These are phyloP conservation scores for Suillus occidentalis DNA, from an alignment of 768 basidiomycete genomes.

Conservation along the genomic window DNA sequence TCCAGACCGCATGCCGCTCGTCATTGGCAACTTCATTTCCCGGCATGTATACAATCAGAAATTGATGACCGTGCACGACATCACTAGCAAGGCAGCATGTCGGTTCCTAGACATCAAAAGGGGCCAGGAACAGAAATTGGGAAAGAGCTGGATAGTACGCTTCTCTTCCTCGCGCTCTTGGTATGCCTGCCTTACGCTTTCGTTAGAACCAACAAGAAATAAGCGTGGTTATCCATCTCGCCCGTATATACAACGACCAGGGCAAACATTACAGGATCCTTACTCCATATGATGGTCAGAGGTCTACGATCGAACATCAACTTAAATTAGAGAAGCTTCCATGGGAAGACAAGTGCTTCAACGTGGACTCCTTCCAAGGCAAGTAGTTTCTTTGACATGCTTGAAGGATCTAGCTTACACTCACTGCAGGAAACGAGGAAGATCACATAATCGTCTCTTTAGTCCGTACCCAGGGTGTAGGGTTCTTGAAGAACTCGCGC, in stretches of 20 bases:
- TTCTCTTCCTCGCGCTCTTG: neutral
- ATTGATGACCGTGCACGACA: constrained; percentile 56
- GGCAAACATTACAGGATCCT: constrained; percentile 60
- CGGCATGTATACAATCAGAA: constrained; percentile 55
- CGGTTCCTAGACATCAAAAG: constrained; percentile 39
- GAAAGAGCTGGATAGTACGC: constrained; percentile 32
- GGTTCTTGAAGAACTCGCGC: constrained; percentile 62
- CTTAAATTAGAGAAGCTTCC: constrained; percentile 48
- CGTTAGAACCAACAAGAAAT: constrained; percentile 62
- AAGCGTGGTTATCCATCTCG: constrained; percentile 52
- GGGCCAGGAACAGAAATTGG: constrained; percentile 29
- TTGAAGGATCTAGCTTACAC: constrained; percentile 15
- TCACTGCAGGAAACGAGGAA: constrained; percentile 69
- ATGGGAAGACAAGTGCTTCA: constrained; percentile 70
- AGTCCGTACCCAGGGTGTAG: constrained; percentile 56
- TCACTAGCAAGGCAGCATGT: constrained; percentile 34
- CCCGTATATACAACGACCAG: constrained; percentile 46
- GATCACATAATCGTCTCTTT: constrained; percentile 72
- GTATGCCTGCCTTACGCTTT: neutral
- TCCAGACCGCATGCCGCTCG: constrained; percentile 79
- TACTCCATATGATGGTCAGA: constrained; percentile 78
- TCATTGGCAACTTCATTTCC: constrained; percentile 74
- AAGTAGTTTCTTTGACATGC: constrained; percentile 10
- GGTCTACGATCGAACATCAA: constrained; percentile 51
- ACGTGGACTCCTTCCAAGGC: constrained; percentile 84